phyloP scores from a whole-genome alignment of 768 basidiomycete genomes.

The Termitomyces sp. region DNA sequence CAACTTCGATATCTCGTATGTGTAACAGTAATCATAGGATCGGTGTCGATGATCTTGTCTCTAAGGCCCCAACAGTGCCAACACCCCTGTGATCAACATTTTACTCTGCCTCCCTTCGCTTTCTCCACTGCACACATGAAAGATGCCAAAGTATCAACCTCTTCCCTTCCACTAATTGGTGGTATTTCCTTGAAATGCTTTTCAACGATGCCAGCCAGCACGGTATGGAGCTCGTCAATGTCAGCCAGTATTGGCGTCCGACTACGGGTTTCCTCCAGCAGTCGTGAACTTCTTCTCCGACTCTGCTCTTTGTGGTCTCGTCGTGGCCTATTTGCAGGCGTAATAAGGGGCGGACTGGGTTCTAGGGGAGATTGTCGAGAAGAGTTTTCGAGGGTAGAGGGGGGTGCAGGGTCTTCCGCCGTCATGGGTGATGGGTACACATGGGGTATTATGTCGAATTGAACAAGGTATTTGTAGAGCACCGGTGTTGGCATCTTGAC shows the following conservation, averaged over 20 bases:
- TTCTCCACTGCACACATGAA: slow-evolving; percentile 79
- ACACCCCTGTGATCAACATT: slow-evolving; percentile 12
- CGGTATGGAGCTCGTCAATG: slow-evolving; percentile 60
- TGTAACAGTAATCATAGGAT: not conserved
- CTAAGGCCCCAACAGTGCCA: not conserved
- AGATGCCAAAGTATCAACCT: slow-evolving; percentile 78
- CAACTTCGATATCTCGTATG: not conserved
- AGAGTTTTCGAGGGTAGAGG: slow-evolving; percentile 55
- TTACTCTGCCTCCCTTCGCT: slow-evolving; percentile 36
- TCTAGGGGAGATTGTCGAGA: slow-evolving; percentile 43
- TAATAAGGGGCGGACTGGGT: slow-evolving; percentile 51
- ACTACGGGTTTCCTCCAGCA: slow-evolving; percentile 54
- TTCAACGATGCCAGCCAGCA: slow-evolving; percentile 70
- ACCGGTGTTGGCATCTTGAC: slow-evolving; percentile 61
- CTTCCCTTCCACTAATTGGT: slow-evolving; percentile 54
- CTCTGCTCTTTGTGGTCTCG: slow-evolving; percentile 62
- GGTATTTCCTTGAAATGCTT: slow-evolving; percentile 66
- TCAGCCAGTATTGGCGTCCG: slow-evolving; percentile 72
- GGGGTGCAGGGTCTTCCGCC: slow-evolving; percentile 68
- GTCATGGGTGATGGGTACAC: slow-evolving; percentile 71
- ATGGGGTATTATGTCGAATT: slow-evolving; percentile 68
- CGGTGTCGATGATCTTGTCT: not conserved
- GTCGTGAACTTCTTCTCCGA: slow-evolving; percentile 68
- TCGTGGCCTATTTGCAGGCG: slow-evolving; percentile 71
- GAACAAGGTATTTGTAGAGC: slow-evolving; percentile 70